A percentile compares a stretch with the other conserved stretches of the same genome.
phyloP scores from a whole-genome alignment of 805 yeast genomes.

The Cyberlindnera amylophila region DNA sequence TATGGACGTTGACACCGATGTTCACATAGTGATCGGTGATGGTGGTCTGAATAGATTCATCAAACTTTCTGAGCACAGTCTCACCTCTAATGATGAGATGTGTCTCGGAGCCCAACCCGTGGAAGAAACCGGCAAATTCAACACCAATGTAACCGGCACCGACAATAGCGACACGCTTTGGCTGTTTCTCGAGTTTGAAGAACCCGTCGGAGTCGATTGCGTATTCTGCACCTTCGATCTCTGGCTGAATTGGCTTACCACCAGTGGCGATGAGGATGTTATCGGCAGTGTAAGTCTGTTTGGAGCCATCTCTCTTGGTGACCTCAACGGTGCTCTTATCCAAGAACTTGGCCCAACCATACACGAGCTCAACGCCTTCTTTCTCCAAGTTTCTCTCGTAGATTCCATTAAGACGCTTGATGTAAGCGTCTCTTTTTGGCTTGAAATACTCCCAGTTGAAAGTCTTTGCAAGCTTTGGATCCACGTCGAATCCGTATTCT shows the following conservation, averaged over 20 bases:
- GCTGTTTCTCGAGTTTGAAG: constrained; percentile 75
- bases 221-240: constrained; percentile 73
- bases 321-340: constrained; percentile 78
- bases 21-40: constrained; percentile 77
- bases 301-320: constrained; percentile 53
- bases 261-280: constrained; percentile 90
- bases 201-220: constrained; percentile 92
- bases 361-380: constrained; percentile 84
- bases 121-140: constrained; percentile 92
- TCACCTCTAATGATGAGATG: constrained; percentile 89
- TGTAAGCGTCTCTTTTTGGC: constrained; percentile 87
- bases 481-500: constrained; percentile 76
- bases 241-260: constrained; percentile 75
- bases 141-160: constrained; percentile 99
- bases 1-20: constrained; percentile 79
- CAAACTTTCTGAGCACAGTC: constrained; percentile 85
- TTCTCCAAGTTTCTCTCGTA: constrained; percentile 82
- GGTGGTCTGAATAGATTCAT: constrained; percentile 70
- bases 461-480: constrained; percentile 46
- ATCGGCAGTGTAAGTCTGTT: constrained; percentile 68
- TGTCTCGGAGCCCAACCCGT: constrained; percentile 81
- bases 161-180: constrained; percentile 87
- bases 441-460: constrained; percentile 85
- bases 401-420: constrained; percentile 84
- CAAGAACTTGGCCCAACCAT: constrained; percentile 81